phyloP scores from a whole-genome alignment of 345 rosid genomes.

The Noccaea caerulescens region DNA sequence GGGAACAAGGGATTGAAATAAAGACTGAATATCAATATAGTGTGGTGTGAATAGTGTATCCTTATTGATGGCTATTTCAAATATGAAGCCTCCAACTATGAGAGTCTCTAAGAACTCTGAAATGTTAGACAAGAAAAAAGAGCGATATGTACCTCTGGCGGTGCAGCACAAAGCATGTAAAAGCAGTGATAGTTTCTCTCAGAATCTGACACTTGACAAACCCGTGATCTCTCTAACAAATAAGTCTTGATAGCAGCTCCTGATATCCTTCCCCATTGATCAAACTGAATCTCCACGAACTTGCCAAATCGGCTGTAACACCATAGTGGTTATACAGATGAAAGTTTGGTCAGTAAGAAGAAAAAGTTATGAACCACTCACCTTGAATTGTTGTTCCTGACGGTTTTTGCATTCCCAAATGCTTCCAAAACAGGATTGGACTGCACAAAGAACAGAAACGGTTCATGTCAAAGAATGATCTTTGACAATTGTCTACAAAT shows the following conservation, averaged over 20 bases:
- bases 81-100: neutral
- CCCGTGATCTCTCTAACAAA: conserved; percentile 95
- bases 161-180: conserved; percentile 98
- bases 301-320: conserved; percentile 93
- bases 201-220: conserved; percentile 93
- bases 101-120: conserved; percentile 18
- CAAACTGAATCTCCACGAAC: conserved; percentile 98
- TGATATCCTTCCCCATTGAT: conserved; percentile 77
- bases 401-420: conserved; percentile 98
- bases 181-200: conserved; percentile 99
- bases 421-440: conserved; percentile 99
- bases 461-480: conserved; percentile 13
- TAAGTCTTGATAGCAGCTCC: conserved; percentile 98
- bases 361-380: conserved; percentile 31
- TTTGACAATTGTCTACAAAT: neutral
- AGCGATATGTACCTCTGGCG: conserved; percentile 63
- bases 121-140: conserved; percentile 8
- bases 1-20: conserved; percentile 13
- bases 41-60: conserved; percentile 3
- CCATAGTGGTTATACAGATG: conserved; percentile 35
- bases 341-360: neutral
- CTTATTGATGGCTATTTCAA: neutral
- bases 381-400: conserved; percentile 98
- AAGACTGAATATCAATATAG: conserved; percentile 5
- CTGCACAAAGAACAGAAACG: conserved; percentile 52